Conservation (phyloP, 2,329 filamentous ascomycete genomes). For the Xylariales sp. region DNA sequence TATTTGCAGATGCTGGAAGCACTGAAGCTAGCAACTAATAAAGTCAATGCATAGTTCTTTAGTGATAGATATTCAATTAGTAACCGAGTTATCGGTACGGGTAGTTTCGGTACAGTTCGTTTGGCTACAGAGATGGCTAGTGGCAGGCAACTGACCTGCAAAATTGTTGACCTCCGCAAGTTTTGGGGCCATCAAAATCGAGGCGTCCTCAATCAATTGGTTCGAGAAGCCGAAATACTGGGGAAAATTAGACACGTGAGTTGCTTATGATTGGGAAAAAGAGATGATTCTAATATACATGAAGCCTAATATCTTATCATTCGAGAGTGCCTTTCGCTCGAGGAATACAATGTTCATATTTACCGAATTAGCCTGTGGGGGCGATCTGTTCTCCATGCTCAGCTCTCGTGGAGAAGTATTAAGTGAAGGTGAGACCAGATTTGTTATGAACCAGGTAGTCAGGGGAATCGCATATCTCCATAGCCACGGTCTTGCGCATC, state of each 20-base stretch:
- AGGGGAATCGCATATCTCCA: constrained; percentile 44
- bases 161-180: constrained; percentile 51
- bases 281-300: too few relatives aligned
- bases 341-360: constrained; percentile 49
- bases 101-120: constrained; percentile 49
- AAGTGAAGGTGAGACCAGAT: constrained; percentile 37
- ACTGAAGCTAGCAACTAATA: constrained; percentile 11
- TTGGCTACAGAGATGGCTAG: constrained; percentile 48
- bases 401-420: constrained; percentile 30
- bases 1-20: too few relatives aligned
- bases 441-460: constrained; percentile 43
- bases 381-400: constrained; percentile 46
- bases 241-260: not conserved
- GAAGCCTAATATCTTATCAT: constrained; percentile 51
- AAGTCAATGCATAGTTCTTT: constrained; percentile 38
- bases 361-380: constrained; percentile 51
- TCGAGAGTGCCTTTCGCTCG: constrained; percentile 47
- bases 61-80: constrained; percentile 42
- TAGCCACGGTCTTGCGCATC: constrained; percentile 43
- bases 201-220: constrained; percentile 13
- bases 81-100: constrained; percentile 46
- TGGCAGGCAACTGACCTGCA: constrained; percentile 63
- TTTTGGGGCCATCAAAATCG: constrained; percentile 26
- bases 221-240: constrained; percentile 49
- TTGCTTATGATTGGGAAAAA: too few relatives aligned